Base-by-base conservation (phyloP, 768 basidiomycete species). In the Podaxis sp. region DNA sequence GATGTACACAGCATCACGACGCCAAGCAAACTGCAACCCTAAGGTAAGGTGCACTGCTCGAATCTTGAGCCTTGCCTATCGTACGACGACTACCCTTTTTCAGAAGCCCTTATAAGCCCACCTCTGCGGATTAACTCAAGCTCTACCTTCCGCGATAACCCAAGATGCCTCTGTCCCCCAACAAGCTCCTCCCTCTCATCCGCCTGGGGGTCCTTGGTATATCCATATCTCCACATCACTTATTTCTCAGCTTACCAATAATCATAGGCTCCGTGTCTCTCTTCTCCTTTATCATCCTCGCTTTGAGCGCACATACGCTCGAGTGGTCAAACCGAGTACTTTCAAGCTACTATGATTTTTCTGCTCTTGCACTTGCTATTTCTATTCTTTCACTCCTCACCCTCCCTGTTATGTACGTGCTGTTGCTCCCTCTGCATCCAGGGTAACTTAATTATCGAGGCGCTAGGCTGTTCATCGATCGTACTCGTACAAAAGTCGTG, bases 331-430 rank as follows among this genome's bases (percentile, higher is more conserved):
- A 23, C 32, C 48, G 57, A 13, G 47, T 16, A 18, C 47, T 40
- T 4, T 51, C 56, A 1, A 46, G 55, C 6, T 67, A 65, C 61
- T 69, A 70, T 57, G 53, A 64, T 14, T 79, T 74, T 35, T 66
- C 74, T 1, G 76, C 74, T 2, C 61, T 79, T 46, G 73, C 68
- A 1, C 68, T 78, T 14, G 78, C 77, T 1, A 68, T 71, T n/a
- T 64, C 73, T 27, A 48, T 69, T 18, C 68, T 82, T 28, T 73
- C 79, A 5, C 36, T 81, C 28, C 28, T 80, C n/a, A 75, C 78
- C 3, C 55, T 81, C 18, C 76, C 77, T 1, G 66, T 69, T 4
- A 71, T 79, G 80, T 80, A 65, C 28, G 77, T 66, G 32, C 37
- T 46, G 32, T 32, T 32, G 32, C 32, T 2, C 32, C 32, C 40